These are phyloP conservation scores for Hypomyces rosellus DNA, from an alignment of 2,329 filamentous ascomycete genomes.

Conservation along the genomic window DNA sequence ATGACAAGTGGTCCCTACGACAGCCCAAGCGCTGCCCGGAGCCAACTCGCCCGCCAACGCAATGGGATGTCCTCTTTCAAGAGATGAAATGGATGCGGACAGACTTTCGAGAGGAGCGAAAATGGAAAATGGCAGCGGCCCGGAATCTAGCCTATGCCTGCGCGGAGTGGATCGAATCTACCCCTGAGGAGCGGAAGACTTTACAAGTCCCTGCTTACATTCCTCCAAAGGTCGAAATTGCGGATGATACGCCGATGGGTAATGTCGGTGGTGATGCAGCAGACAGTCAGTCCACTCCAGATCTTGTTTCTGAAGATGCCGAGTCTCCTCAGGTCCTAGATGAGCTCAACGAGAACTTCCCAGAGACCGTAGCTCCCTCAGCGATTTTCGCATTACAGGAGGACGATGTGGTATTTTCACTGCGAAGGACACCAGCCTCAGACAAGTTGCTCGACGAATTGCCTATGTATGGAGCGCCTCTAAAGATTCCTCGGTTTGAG, in stretches of 20 bases:
- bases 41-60: constrained; percentile 66
- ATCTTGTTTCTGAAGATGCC: constrained; percentile 59
- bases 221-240: constrained; percentile 33
- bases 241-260: constrained; percentile 27
- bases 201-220: constrained; percentile 61
- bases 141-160: constrained; percentile 77
- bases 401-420: constrained; percentile 73
- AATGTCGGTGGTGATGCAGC: constrained; percentile 26
- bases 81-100: constrained; percentile 99
- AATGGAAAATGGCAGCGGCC: constrained; percentile 83
- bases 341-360: constrained; percentile 32
- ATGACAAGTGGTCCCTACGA: constrained; percentile 85
- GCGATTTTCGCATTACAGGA: constrained; percentile 77
- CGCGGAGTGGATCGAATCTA: constrained; percentile 69
- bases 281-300: constrained; percentile 55
- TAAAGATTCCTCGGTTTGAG: constrained; percentile 53
- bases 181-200: constrained; percentile 53
- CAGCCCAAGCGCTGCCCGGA: constrained; percentile 82
- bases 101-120: constrained; percentile 88
- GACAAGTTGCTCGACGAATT: constrained; percentile 75
- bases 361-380: constrained; percentile 58
- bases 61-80: constrained; percentile 79
- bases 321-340: constrained; percentile 46
- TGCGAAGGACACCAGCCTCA: constrained; percentile 66
- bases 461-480: constrained; percentile 66